Evolutionary conservation across 2,329 filamentous ascomycete genomes (phyloP).

Genomic region (Paraphoma sp.): DNA sequence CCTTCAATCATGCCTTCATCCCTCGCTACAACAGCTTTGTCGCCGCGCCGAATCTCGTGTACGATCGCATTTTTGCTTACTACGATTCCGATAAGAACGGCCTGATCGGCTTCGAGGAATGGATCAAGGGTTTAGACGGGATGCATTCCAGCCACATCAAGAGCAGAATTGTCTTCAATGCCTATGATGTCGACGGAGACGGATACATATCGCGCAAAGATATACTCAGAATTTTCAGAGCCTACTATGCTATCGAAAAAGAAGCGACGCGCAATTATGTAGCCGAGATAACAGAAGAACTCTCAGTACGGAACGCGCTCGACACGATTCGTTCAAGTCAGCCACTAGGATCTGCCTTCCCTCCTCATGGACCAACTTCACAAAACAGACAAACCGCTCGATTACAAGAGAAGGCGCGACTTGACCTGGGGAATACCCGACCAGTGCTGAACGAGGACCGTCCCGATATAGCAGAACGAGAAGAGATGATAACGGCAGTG

Average conservation of each 20-base stretch:
- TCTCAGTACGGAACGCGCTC: slow-evolving; percentile 64
- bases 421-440: slow-evolving; percentile 38
- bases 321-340: slow-evolving; percentile 53
- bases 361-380: slow-evolving; percentile 44
- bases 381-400: slow-evolving; percentile 14
- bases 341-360: slow-evolving; percentile 55
- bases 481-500: slow-evolving; percentile 19
- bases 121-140: slow-evolving; percentile 79
- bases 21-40: slow-evolving; percentile 82
- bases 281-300: slow-evolving; percentile 76
- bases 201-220: slow-evolving; percentile 86
- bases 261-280: slow-evolving; percentile 86
- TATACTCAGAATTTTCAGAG: slow-evolving; percentile 88
- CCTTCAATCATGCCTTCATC: slow-evolving; percentile 89
- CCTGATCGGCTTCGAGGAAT: slow-evolving; percentile 91
- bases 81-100: slow-evolving; percentile 92
- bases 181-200: slow-evolving; percentile 89
- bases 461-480: slow-evolving; percentile 29
- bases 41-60: slow-evolving; percentile 84
- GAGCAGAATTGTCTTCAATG: slow-evolving; percentile 72
- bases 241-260: slow-evolving; percentile 89
- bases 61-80: slow-evolving; percentile 95
- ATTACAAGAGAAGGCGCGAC: slow-evolving; percentile 39
- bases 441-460: slow-evolving; percentile 29
- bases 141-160: slow-evolving; percentile 61